Evolutionary conservation across 495 filamentous ascomycete genomes (phyloP), one percentile per base, ranked within the genome.

Genomic region (Clavariopsis aquatica): DNA sequence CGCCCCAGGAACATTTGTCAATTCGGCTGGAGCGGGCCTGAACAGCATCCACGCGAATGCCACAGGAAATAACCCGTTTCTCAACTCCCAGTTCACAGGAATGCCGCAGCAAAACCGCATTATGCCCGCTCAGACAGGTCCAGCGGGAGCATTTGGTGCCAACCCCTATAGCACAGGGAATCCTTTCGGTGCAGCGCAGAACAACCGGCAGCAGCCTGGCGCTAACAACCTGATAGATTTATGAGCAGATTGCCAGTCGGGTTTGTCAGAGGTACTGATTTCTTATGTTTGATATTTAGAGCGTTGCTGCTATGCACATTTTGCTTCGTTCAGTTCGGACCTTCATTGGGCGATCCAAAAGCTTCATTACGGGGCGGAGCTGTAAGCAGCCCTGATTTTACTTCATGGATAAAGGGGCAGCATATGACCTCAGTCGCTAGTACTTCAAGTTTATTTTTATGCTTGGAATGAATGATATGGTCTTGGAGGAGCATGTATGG

Each of bases 1-100:
- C 0, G 92, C 94, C 0, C 95, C 95, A 2, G 94, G 94, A 28
- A 96, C 90, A 1, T 99, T 98, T 71, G 89, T 99, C 77, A 99
- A 97, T 77, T 93, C 89, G 65, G 90, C 94, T 3, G 93, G 93
- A 56, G 83, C 87, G 46, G 89, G 90, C 23, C 74, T 90, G 57
- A 84, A 86, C 57, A 83, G 82, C 60, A 72, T 89, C 38, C 82
- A 89, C 43, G 86, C 85, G 9, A 78, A 82, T n/a, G 89, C 89
- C 29, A 81, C 83, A 38, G 93, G 92, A 57, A 96, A 83, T 78
- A 98, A 98, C 71, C 95, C 95, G 6, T 99, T 97, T 79, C 82
- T 93, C 57, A 71, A 83, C 60, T 81, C 84, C 58, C 92, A 94
- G 68, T 92, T 87, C 62, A 94, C 91, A 0, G 91, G 91, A 9